Base-by-base conservation (phyloP, 148 eudicot species). In the Vaccinium myrtillus region DNA sequence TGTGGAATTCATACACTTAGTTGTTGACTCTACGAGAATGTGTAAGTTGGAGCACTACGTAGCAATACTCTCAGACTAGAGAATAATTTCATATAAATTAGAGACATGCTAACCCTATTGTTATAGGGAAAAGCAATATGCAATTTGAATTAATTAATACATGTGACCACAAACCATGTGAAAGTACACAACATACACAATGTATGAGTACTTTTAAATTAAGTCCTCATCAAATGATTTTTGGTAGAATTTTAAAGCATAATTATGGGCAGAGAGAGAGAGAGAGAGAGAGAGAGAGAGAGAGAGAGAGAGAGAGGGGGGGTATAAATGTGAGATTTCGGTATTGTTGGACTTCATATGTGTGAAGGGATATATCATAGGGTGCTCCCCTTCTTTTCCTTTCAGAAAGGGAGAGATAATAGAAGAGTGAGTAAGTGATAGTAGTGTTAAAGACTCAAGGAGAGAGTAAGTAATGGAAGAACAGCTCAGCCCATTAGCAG, bases 401-500 rank as follows among this genome's bases (percentile, higher is more conserved):
- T 80, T 65, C 71, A 80, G 9, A 67, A 67, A 3, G 36, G 30
- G 82, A 58, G 11, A 78, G 6, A 39, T 19, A 16, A 61, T 54
- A 21, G 85, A 61, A 48, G 36, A 67, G 73, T 67, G 36, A 25
- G 69, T 63, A 15, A 65, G 73, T 65, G 10, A 65, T 59, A 19
- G 67, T 8, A 43, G 39, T 32, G 77, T 50, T 50, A 81, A 79
- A 61, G 75, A 36, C 71, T 61, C 19, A 15, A 53, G 59, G 53
- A n/a, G 9, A 58, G 50, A 25, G 83, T 25, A 73, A 54, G 36
- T 32, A 94, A 67, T 94, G 98, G 98, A 94, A 91, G 99, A 94
- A 85, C 95, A 96, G 49, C 86, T 94, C 75, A 93, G 85, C 87
- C 91, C 95, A 86, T 89, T 93, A 75, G 91, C 97, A 81, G 92